phyloP scores from a whole-genome alignment of 192 early-diverging fungal genomes.

The Spizellomyces sp. region DNA sequence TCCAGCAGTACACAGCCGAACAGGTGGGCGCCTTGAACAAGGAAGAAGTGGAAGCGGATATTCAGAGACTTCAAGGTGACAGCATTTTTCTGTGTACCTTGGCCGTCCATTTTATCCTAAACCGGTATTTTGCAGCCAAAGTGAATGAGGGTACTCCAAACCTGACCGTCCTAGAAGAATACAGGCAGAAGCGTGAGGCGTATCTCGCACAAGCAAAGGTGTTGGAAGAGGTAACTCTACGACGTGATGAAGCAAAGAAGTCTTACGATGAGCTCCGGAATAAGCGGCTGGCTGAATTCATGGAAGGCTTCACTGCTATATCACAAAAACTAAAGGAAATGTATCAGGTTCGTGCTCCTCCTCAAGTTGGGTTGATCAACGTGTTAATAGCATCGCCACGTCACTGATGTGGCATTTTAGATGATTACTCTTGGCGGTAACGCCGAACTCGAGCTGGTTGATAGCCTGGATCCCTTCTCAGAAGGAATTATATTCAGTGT shows the following conservation, averaged over 20 bases:
- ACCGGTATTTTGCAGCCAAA: slow-evolving; percentile 31
- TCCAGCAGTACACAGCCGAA: slow-evolving; percentile 61
- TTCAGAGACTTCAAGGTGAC: slow-evolving; percentile 69
- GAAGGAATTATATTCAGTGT: slow-evolving; percentile 98
- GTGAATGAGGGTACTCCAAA: slow-evolving; percentile 72
- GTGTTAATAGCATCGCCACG: background rate
- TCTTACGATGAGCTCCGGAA: slow-evolving; percentile 78
- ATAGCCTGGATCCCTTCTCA: slow-evolving; percentile 96
- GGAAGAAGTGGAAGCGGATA: slow-evolving; percentile 66
- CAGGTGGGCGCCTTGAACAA: slow-evolving; percentile 70
- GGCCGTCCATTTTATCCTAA: background rate
- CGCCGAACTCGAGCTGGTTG: slow-evolving; percentile 96
- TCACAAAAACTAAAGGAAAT: slow-evolving; percentile 97
- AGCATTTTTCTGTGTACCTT: slow-evolving; percentile 2
- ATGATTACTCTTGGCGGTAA: slow-evolving; percentile 98
- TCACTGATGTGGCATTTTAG: slow-evolving; percentile 32
- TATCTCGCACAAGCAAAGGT: slow-evolving; percentile 71
- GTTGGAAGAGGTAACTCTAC: slow-evolving; percentile 70
- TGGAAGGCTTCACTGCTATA: slow-evolving; percentile 91
- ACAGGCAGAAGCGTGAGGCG: slow-evolving; percentile 76
- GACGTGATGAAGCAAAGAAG: slow-evolving; percentile 74
- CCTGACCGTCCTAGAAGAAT: slow-evolving; percentile 85
- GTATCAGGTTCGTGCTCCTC: slow-evolving; percentile 77
- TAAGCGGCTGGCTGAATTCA: slow-evolving; percentile 85
- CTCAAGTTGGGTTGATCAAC: background rate